phyloP scores from a whole-genome alignment of 306 rosid species.

The Cajanus cajan region DNA sequence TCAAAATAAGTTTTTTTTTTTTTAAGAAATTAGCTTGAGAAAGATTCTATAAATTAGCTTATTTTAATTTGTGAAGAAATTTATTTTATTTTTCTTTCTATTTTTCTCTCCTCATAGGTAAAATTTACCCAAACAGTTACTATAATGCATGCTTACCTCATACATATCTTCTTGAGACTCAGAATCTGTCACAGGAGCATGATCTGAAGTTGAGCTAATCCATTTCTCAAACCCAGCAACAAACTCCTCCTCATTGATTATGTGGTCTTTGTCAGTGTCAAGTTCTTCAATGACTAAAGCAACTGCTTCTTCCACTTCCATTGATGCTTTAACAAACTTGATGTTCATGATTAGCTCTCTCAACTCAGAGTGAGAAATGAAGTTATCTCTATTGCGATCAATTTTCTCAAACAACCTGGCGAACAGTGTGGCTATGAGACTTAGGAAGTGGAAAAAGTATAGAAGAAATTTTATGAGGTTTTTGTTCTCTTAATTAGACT shows the following conservation, averaged over 20 bases:
- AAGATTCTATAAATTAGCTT: too few relatives aligned
- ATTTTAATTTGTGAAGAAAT: too few relatives aligned
- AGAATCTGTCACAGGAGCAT: neutral
- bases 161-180: constrained; percentile 22
- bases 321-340: constrained; percentile 25
- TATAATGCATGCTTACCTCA: constrained; percentile 20
- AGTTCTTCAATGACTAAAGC: constrained; percentile 36
- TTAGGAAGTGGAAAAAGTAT: neutral
- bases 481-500: neutral
- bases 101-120: too few relatives aligned
- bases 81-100: too few relatives aligned
- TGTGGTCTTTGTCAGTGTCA: constrained; percentile 29
- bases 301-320: constrained; percentile 40
- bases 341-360: constrained; percentile 32
- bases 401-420: constrained; percentile 36
- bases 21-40: too few relatives aligned
- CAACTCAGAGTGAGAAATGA: constrained; percentile 36
- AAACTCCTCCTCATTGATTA: constrained; percentile 37
- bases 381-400: constrained; percentile 31
- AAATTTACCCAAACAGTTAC: too few relatives aligned
- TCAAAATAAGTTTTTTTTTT: too few relatives aligned
- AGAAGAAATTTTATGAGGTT: neutral
- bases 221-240: constrained; percentile 31
- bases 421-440: neutral
- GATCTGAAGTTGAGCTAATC: constrained; percentile 22